Base-by-base conservation (phyloP, 768 basidiomycete genomes). In the Gloeopeniophorella convolvens region DNA sequence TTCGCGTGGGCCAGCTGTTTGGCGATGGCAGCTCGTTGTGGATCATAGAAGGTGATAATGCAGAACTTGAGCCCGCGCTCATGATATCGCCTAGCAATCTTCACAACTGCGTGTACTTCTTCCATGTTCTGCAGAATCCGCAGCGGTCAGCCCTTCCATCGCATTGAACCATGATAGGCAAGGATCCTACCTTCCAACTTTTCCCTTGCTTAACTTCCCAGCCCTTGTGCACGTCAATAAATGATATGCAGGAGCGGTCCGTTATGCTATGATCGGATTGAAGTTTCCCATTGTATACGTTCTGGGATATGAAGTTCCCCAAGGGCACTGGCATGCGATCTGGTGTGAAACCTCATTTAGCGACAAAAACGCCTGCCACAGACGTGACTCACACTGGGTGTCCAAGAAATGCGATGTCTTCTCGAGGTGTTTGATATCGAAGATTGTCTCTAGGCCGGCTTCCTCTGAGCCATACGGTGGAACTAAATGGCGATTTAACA, bases 41-140 rank as follows among this genome's bases (percentile, higher is more conserved):
- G 71, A 51, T 78, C 77, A 51, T 79, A 79, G 0, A 74, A 76
- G 3, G 76, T 77, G 34, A 79, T 75, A 45, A 79, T 56, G 36
- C 70, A 70, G 43, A 73, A 76, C 0, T 74, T 58, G 23, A 40
- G 54, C 18, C 56, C 21, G 21, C 62, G 51, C n/a, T n/a, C n/a
- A 51, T 74, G 76, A 55, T 75, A 75, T 13, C 64, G 59, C 23
- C 61, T 64, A 11, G 77, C 69, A 11, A 79, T 64, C 40, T 74
- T 57, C 5, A 72, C 66, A 21, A 77, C 63, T 0, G 63, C 63
- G 12, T 66, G 56, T 10, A 70, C 64, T 57, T 80, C 78, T 32
- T 60, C 61, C 2, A 20, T 20, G 48, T 78, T 78, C 77, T 78
- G 33, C n/a, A 16, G 15, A 31, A 9, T 10, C 2, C 33, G 26